Conservation (phyloP, 768 basidiomycete species). For the Lactarius quietus region DNA sequence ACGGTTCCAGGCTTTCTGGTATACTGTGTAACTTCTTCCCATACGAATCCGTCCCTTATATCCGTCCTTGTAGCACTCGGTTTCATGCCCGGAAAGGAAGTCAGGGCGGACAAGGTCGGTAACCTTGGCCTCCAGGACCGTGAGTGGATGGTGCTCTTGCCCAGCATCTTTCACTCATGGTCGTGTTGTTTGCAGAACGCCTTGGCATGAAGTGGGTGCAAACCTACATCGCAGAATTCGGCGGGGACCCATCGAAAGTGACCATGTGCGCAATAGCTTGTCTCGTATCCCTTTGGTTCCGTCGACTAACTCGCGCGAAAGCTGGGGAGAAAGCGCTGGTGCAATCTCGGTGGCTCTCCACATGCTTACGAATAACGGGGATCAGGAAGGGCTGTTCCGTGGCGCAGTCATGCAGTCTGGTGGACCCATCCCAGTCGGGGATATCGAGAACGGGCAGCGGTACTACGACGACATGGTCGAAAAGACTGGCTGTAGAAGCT, state of each 20-base stretch:
- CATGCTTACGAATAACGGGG: conserved; percentile 41
- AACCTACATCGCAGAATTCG: conserved; percentile 59
- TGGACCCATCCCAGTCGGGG: conserved; percentile 34
- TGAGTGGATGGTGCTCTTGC: conserved; percentile 31
- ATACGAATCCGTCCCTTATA: background rate
- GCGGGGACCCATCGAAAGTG: conserved; percentile 60
- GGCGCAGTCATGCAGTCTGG: conserved; percentile 47
- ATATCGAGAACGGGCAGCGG: conserved; percentile 32
- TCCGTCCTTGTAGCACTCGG: conserved; percentile 38
- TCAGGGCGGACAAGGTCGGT: conserved; percentile 48
- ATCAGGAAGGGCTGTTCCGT: conserved; percentile 40
- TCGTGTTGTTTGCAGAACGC: conserved; percentile 39
- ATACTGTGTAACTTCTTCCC: background rate
- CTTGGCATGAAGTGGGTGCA: conserved; percentile 62
- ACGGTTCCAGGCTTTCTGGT: conserved; percentile 21
- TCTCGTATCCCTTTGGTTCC: background rate
- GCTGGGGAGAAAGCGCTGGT: conserved; percentile 54
- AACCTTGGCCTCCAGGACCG: conserved; percentile 70
- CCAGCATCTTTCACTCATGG: background rate
- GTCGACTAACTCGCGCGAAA: conserved; percentile 23
- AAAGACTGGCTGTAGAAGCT: conserved; percentile 36
- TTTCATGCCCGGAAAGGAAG: conserved; percentile 50
- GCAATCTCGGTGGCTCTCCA: conserved; percentile 46
- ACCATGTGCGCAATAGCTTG: conserved; percentile 43
- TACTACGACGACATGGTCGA: conserved; percentile 43